Base-by-base conservation (phyloP, 78 protist genomes). In the Isochrysis galbana region DNA sequence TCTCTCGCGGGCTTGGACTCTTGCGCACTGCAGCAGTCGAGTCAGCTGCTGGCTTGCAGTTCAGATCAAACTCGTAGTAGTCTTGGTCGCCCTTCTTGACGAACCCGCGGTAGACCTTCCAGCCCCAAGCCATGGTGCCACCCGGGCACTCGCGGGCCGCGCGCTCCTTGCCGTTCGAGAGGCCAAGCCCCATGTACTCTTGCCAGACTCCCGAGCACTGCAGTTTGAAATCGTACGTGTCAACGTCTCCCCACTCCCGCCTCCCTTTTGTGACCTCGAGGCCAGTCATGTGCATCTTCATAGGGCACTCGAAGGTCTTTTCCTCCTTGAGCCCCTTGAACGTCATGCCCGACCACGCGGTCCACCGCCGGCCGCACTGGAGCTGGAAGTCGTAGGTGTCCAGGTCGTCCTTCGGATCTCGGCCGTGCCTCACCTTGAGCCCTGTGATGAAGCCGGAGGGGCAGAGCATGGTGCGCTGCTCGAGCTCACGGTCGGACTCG, bases 231-330 rank as follows among this genome's bases (percentile, higher is more conserved):
- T 77, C 84, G 47, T 77, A 77, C 26, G 84, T 39, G 47, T 77
- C 84, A 29, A 77, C 84, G 23, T 77, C 84, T 22, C 84, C 84
- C 19, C 4, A 19, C 84, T 77, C 84, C 47, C n/a, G 34, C 19
- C 84, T 42, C 14, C 84, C 84, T 22, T 39, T 10, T 29, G 4
- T 77, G 34, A 77, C 84, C 47, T 36, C 44, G 17, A 77, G 84
- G 14, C 84, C 84, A 23, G 84, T 77, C 84, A 77, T 77, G 47
- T 36, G 47, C 84, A 77, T 77, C 84, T 77, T 77, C 84, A 77
- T 36, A 2, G 84, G 84, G 46, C 84, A 77, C 47, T 77, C 84
- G 29, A 39, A 39, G 17, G 47, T 1, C 23, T 77, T 77, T 46
- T 77, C 84, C 47, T 77, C 46, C 84, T 39, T 36, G 26, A 22